Percentiles rank a stretch among this genome's conserved stretches.
phyloP scores from a whole-genome alignment of 2,329 filamentous ascomycete genomes.

The Exophiala sp. region DNA sequence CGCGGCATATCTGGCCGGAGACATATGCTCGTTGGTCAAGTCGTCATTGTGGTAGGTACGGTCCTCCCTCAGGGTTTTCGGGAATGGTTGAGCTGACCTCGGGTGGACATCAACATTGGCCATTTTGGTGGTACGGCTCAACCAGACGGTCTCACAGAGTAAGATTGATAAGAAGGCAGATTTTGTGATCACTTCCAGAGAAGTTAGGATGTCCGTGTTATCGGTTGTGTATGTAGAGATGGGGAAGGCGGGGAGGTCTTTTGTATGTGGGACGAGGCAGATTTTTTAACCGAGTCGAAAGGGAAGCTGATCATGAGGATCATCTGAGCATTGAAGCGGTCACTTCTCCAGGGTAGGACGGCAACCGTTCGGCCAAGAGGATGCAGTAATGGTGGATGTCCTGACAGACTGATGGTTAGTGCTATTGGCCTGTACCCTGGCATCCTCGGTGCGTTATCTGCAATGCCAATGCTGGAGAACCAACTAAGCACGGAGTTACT shows the following conservation, averaged over 20 bases:
- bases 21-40: slow-evolving; percentile 32
- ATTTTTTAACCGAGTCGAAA: too few species aligned
- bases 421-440: neutral
- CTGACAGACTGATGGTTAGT: neutral
- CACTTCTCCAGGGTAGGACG: too few species aligned
- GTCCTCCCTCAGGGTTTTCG: slow-evolving; percentile 4
- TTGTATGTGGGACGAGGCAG: too few species aligned
- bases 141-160: neutral
- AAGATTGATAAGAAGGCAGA: neutral
- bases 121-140: slow-evolving; percentile 8
- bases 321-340: neutral
- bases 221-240: too few species aligned
- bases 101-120: slow-evolving; percentile 16
- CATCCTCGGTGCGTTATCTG: too few species aligned
- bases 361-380: too few species aligned
- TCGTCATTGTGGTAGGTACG: slow-evolving; percentile 3
- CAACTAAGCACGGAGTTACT: neutral
- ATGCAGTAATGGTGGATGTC: too few species aligned
- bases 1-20: slow-evolving; percentile 47
- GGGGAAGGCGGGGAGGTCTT: too few species aligned
- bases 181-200: too few species aligned
- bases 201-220: too few species aligned
- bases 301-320: slow-evolving; percentile 8
- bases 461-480: too few species aligned
- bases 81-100: neutral